Evolutionary conservation across 305 asterid species (phyloP).

Genomic region (Coffea humblotiana): DNA sequence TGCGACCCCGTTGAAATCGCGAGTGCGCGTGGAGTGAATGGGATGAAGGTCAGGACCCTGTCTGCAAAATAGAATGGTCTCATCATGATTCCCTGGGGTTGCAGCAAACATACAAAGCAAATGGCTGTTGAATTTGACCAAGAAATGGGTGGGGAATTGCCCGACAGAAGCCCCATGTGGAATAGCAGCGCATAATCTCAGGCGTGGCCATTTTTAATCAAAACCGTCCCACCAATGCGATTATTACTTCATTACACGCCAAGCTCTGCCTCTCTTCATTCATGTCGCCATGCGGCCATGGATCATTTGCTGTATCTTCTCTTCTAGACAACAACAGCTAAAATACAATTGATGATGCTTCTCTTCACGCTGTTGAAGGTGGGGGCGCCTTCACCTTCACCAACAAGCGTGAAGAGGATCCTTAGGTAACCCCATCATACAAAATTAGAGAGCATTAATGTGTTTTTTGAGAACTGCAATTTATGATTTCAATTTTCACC

Average conservation of each 20-base stretch:
- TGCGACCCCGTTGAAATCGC: no score
- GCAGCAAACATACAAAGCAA: slow-evolving; percentile 1
- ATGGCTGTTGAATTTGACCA: not conserved
- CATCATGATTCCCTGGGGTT: not conserved
- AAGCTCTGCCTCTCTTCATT: not conserved
- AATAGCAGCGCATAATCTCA: slow-evolving; percentile 2
- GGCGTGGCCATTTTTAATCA: slow-evolving; percentile 17
- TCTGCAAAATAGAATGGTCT: not conserved
- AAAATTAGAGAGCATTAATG: not conserved
- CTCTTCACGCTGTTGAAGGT: slow-evolving; percentile 3
- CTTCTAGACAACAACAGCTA: not conserved
- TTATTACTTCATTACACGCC: not conserved
- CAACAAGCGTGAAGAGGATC: not conserved
- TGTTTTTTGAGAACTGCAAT: not conserved
- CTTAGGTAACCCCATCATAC: not conserved
- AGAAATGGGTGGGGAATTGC: slow-evolving; percentile 3
- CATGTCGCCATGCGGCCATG: not conserved
- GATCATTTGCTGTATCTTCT: not conserved
- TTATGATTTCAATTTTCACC: no score
- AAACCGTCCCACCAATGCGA: not conserved
- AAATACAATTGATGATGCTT: not conserved
- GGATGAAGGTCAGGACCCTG: not conserved
- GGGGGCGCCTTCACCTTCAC: not conserved
- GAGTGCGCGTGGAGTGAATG: not conserved
- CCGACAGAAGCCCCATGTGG: slow-evolving; percentile 20